These are phyloP conservation scores for Fusarium bactridioides DNA, from an alignment of 2,329 filamentous ascomycete species.

Conservation along the genomic window DNA sequence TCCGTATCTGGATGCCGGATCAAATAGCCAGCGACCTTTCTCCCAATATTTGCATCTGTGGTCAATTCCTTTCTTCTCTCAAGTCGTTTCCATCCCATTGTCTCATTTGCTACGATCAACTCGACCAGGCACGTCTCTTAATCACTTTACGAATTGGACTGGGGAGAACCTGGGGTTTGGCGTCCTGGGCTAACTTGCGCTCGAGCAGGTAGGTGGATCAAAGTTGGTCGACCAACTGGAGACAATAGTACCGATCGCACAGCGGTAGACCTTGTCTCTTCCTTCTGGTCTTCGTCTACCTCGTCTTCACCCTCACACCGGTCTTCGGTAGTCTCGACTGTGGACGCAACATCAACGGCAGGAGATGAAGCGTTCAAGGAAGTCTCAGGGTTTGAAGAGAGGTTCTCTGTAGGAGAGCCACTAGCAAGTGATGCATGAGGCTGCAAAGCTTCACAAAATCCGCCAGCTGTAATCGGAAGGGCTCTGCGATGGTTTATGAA, in stretches of 20 bases:
- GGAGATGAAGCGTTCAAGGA: neutral
- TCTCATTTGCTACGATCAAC: neutral
- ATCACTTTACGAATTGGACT: neutral
- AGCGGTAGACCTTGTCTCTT: neutral
- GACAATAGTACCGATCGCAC: neutral
- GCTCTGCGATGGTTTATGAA: neutral
- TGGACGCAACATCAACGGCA: neutral
- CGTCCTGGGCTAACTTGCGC: neutral
- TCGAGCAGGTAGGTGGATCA: neutral
- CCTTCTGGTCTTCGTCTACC: neutral
- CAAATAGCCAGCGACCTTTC: neutral
- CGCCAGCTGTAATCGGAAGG: neutral
- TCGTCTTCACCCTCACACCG: neutral
- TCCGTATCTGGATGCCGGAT: neutral
- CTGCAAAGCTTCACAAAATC: neutral
- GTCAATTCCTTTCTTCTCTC: neutral
- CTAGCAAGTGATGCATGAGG: neutral
- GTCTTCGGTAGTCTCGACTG: neutral
- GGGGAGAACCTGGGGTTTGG: neutral
- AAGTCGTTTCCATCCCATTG: neutral
- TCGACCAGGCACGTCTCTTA: neutral
- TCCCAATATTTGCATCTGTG: neutral
- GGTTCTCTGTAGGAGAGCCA: neutral
- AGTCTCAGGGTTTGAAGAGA: neutral
- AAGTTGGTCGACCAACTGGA: neutral